A percentile compares a stretch with the other conserved stretches of the same genome.
Evolutionary conservation across 495 filamentous ascomycete genomes (phyloP).

Genomic region (Hapsidospora chrysogenum): DNA sequence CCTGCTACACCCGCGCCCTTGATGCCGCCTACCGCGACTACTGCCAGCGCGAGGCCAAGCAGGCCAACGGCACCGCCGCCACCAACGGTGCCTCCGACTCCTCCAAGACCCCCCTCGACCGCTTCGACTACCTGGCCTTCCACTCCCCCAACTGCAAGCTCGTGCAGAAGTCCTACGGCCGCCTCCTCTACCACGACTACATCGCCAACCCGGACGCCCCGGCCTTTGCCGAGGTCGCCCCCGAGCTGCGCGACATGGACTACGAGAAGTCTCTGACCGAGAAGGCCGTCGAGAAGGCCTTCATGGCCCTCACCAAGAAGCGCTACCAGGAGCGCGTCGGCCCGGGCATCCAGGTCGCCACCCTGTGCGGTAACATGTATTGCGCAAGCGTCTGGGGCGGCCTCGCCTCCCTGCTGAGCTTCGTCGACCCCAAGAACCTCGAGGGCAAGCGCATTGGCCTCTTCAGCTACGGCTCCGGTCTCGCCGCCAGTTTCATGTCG

Average conservation of each 20-base stretch:
- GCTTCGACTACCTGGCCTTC: conserved; percentile 92
- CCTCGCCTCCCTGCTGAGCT: conserved; percentile 58
- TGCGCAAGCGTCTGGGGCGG: conserved; percentile 86
- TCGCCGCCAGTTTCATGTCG: conserved; percentile 82
- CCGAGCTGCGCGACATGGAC: conserved; percentile 70
- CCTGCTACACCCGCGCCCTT: conserved; percentile 90
- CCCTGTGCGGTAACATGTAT: conserved; percentile 98
- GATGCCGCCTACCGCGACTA: conserved; percentile 95
- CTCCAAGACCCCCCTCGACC: conserved; percentile 61
- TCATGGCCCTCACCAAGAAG: conserved; percentile 93
- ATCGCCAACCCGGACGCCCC: conserved; percentile 57
- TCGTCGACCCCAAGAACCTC: conserved; percentile 47
- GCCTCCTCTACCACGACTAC: conserved; percentile 95
- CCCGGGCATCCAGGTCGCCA: conserved; percentile 72
- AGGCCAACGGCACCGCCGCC: conserved; percentile 24
- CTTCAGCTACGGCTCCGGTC: conserved; percentile 90
- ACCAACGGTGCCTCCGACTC: conserved; percentile 23
- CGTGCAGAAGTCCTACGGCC: conserved; percentile 86
- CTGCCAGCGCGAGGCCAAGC: conserved; percentile 58
- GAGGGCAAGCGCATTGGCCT: conserved; percentile 77
- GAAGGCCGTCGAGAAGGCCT: conserved; percentile 88
- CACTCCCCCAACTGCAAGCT: conserved; percentile 97
- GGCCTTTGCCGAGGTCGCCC: conserved; percentile 71
- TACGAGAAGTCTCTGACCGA: conserved; percentile 77
- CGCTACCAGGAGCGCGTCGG: conserved; percentile 76